These are phyloP conservation scores for Solanum aculeatissimum DNA, from an alignment of 305 asterid genomes.

Conservation along the genomic window DNA sequence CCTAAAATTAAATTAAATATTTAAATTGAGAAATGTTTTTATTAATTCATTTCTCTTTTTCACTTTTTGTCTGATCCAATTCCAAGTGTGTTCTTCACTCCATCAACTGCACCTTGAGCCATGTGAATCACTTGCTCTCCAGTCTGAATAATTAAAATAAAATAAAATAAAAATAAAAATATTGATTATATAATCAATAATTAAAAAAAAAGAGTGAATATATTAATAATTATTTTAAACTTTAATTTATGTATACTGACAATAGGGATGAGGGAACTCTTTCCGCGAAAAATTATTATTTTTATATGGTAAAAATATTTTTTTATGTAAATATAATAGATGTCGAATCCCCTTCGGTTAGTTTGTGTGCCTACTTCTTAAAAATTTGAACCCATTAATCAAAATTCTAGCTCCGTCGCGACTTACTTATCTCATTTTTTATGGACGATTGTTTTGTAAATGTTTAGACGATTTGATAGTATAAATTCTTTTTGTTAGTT, in stretches of 20 bases:
- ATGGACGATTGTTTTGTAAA: neutral
- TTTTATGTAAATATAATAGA: no score
- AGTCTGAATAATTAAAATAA: constrained; percentile 17
- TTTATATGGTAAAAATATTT: no score
- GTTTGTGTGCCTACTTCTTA: no score
- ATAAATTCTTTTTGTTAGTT: no score
- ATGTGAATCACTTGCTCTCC: constrained; percentile 41
- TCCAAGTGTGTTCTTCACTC: constrained; percentile 73
- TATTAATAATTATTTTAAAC: neutral
- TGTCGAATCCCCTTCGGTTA: no score
- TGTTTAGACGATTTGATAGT: no score
- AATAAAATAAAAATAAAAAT: neutral
- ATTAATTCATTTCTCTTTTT: neutral
- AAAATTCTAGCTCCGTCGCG: no score
- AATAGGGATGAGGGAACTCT: no score
- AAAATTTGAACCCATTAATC: no score
- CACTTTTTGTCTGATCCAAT: constrained; percentile 55
- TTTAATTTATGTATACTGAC: neutral
- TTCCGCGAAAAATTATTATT: no score
- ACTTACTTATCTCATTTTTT: neutral
- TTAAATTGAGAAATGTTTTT: neutral
- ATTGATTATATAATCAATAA: neutral
- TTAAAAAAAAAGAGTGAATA: neutral
- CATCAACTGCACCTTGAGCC: constrained; percentile 75
- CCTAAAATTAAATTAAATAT: neutral